A percentile compares a stretch with the other conserved stretches of the same genome.
Evolutionary conservation across 1,284 basidiomycete genomes (phyloP).

Genomic region (Malassezia pachydermatis): DNA sequence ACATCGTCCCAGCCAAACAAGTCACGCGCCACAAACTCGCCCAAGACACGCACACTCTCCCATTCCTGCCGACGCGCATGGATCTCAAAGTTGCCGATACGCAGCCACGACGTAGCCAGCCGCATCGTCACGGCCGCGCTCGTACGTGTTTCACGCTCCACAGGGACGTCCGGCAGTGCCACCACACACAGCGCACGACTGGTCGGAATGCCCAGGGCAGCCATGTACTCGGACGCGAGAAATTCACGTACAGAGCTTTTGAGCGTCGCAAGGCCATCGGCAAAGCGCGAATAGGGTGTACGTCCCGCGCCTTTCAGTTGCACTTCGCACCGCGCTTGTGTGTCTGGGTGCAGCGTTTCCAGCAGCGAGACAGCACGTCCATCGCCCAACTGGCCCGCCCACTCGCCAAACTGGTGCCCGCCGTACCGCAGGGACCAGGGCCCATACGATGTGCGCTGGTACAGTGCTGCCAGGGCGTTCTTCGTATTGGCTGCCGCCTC

Average conservation of each 20-base stretch:
- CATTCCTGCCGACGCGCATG: slow-evolving; percentile 56
- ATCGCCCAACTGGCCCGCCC: slow-evolving; percentile 95
- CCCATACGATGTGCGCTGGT: slow-evolving; percentile 18
- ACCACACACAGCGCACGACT: slow-evolving; percentile 76
- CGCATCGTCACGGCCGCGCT: slow-evolving; percentile 71
- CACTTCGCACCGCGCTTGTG: slow-evolving; percentile 55
- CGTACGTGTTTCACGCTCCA: slow-evolving; percentile 69
- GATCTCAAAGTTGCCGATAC: slow-evolving; percentile 83
- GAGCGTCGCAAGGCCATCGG: slow-evolving; percentile 84
- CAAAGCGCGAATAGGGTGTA: slow-evolving; percentile 80
- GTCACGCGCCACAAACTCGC: slow-evolving; percentile 60
- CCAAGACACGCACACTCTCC: slow-evolving; percentile 56
- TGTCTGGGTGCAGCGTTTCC: slow-evolving; percentile 57
- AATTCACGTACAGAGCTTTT: slow-evolving; percentile 84
- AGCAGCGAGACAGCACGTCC: slow-evolving; percentile 76
- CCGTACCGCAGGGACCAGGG: slow-evolving; percentile 43
- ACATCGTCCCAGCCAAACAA: slow-evolving; percentile 44
- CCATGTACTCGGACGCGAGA: slow-evolving; percentile 59
- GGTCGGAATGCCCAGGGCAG: slow-evolving; percentile 75
- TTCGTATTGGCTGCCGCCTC: not conserved
- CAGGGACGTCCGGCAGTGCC: slow-evolving; percentile 63
- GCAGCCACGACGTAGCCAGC: slow-evolving; percentile 76
- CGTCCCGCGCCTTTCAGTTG: slow-evolving; percentile 89
- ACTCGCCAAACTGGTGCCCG: slow-evolving; percentile 68
- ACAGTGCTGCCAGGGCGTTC: not conserved